A percentile compares a stretch with the other conserved stretches of the same genome.
Conservation (phyloP, 176 grass and related monocot species). For the Chloris gayana region DNA sequence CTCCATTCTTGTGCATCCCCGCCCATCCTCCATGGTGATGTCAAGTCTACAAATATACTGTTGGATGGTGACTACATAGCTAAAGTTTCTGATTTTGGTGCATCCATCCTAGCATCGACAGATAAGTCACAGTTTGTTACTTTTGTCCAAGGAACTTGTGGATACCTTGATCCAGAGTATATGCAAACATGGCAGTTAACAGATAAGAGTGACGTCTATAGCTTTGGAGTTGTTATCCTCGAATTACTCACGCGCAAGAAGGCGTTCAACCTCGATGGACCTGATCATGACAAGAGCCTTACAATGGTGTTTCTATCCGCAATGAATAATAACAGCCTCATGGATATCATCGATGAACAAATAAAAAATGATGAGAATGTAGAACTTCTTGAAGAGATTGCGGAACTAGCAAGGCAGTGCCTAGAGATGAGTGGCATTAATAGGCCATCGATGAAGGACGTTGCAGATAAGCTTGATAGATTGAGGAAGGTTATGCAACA, state of each 20-base stretch:
- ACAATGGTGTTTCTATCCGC: background rate
- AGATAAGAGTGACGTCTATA: conserved; percentile 57
- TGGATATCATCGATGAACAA: background rate
- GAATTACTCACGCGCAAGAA: background rate
- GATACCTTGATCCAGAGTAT: conserved; percentile 28
- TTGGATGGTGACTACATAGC: background rate
- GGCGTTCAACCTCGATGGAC: background rate
- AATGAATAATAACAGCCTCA: background rate
- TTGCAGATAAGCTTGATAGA: background rate
- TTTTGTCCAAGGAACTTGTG: background rate
- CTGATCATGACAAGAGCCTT: background rate
- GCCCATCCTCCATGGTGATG: background rate
- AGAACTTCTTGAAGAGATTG: background rate
- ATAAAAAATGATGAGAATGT: background rate
- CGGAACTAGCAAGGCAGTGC: background rate
- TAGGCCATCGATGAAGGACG: background rate
- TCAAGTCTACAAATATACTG: background rate
- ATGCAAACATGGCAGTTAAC: conserved; percentile 44
- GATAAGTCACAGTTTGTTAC: background rate
- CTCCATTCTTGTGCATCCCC: background rate
- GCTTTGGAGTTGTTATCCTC: conserved; percentile 46
- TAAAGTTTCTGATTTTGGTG: background rate
- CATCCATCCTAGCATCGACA: background rate
- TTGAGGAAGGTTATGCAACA: conserved; percentile 26
- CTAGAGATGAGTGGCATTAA: background rate